Base-by-base conservation (phyloP, 495 filamentous ascomycete genomes). In the Penicillium maclennaniae region DNA sequence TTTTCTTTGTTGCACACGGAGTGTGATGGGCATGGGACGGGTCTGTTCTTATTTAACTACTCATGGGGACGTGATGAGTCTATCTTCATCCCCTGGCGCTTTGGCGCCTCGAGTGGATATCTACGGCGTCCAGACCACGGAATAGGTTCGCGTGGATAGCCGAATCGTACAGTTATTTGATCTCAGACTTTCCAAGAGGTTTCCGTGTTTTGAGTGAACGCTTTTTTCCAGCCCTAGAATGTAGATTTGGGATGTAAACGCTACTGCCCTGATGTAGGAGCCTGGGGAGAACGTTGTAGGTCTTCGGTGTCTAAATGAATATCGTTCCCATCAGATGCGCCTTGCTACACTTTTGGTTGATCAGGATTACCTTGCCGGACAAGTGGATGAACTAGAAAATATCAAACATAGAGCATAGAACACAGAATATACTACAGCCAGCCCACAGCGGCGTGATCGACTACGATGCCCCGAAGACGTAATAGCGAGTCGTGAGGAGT, bases 21-120 rank as follows among this genome's bases (percentile, higher is more conserved):
- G 71, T 68, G 67, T 60, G 67, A 55, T 62, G 56, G 70, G 61
- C 60, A 69, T 65, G 62, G 70, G 60, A 54, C 51, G 67, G 65
- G 54, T 54, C 61, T 55, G 38, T 40, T 19, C n/a, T 37, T 16
- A 19, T 40, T 49, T 66, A 37, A 31, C 34, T 49, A 26, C 25
- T 40, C 36, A 19, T 45, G 38, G 38, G 38, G 38, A 40, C 38
- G 3, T 40, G 38, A 19, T 19, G 38, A 40, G 31, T 27, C 55
- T 59, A 49, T 52, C 37, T 43, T 39, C 41, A 43, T 51, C 49
- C 43, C 23, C 47, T 49, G 49, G 49, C 53, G 49, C 55, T 55
- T 19, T 49, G 47, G 55, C 46, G 55, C 41, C 55, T 14, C 34
- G 43, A 55, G 45, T 47, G 42, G 54, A 49, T 50, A 60, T 56